A percentile compares a stretch with the other conserved stretches of the same genome.
Conservation (phyloP, 2,329 filamentous ascomycete genomes). For the Diaporthe vexans region DNA sequence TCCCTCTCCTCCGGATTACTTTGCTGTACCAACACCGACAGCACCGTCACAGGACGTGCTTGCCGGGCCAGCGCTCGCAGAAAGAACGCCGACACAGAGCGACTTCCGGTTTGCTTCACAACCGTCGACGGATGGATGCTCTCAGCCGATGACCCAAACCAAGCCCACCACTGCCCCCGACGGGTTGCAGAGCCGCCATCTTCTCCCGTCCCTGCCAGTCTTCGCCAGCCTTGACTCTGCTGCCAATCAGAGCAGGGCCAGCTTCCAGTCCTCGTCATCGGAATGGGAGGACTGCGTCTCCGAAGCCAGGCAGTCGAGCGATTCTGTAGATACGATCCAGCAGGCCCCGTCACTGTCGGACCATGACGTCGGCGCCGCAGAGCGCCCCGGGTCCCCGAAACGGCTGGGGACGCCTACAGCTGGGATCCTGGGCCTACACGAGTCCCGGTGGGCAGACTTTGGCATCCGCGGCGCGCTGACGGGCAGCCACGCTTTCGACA, state of each 20-base stretch:
- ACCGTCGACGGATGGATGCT: background rate
- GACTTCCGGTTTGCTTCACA: background rate
- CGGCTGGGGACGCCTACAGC: constrained; percentile 47
- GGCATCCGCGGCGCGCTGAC: constrained; percentile 50
- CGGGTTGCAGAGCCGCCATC: background rate
- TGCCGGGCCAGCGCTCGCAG: background rate
- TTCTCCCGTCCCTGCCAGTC: constrained; percentile 29
- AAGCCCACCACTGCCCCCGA: constrained; percentile 1
- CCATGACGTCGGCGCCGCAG: background rate
- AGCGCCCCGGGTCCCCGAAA: constrained; percentile 12
- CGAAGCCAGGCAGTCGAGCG: constrained; percentile 30
- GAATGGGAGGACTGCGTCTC: constrained; percentile 45
- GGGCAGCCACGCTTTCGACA: constrained; percentile 45
- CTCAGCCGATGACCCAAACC: background rate
- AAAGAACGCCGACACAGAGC: constrained; percentile 2
- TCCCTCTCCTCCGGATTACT: background rate
- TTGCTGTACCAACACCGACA: background rate
- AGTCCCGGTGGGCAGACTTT: constrained; percentile 46
- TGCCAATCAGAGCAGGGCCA: constrained; percentile 17
- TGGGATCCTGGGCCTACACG: constrained; percentile 50
- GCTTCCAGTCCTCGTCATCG: constrained; percentile 37
- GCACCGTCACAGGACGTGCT: background rate
- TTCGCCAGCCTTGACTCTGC: background rate
- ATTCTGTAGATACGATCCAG: constrained; percentile 40
- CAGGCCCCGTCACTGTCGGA: background rate